Base-by-base conservation (phyloP, 331 rosid genomes). In the Telfairia occidentalis region DNA sequence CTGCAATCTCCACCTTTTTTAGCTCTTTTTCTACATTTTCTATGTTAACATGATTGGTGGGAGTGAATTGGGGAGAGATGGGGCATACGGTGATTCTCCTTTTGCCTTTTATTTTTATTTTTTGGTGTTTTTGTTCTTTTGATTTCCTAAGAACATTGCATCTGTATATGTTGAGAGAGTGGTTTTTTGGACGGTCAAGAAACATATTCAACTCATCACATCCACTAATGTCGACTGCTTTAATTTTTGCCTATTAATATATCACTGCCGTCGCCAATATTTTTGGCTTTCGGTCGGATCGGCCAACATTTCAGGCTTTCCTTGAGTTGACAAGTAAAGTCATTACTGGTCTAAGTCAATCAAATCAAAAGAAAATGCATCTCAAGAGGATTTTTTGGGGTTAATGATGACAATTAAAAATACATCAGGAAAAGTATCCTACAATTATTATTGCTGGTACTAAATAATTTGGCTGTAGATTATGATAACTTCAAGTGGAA, bases 21-120 rank as follows among this genome's bases (percentile, higher is more conserved):
- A 15, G 67, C 21, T 59, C 6, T 59, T 59, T 59, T 38, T 11
- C n/a, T 19, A 65, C 50, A 65, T 19, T 35, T 35, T 65, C 30
- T 49, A 9, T 12, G 9, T 78, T 5, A 78, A 84, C 90, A 88
- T 71, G 80, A 85, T 80, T 61, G 81, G 86, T 82, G 82, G 77
- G 26, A 61, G 49, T 78, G 84, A 75, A 85, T 54, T 57, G 72
- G 76, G 78, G 74, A 13, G 24, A 15, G 76, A 80, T 38, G 79
- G 82, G 85, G 77, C 59, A 75, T 71, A 80, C 78, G 82, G 53
- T 42, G 53, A 7, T 4, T 67, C 53, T 24, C 19, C 73, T 67
- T 26, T 69, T 40, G 54, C 37, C 55, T 23, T 3, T 43, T n/a
- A n/a, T n/a, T n/a, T n/a, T n/a, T n/a, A n/a, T n/a, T 24, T 69